A percentile compares a stretch with the other conserved stretches of the same genome.
phyloP scores from a whole-genome alignment of 2,329 filamentous ascomycete genomes.

The Dothistroma septosporum region DNA sequence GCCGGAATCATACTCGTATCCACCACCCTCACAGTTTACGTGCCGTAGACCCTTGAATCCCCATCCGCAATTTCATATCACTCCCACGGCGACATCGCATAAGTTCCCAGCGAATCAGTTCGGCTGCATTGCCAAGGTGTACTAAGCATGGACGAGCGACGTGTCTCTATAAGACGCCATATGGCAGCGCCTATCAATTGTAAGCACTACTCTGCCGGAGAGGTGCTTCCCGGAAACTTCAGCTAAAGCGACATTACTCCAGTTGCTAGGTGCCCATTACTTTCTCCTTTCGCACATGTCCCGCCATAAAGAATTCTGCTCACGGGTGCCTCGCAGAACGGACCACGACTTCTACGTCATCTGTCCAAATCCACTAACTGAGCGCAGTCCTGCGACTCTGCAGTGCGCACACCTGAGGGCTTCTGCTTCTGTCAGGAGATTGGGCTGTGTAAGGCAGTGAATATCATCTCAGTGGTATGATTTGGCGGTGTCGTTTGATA shows the following conservation, averaged over 20 bases:
- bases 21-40: slow-evolving; percentile 24
- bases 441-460: too few relatives aligned
- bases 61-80: slow-evolving; percentile 23
- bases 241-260: background rate
- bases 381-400: too few relatives aligned
- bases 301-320: background rate
- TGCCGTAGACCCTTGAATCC: slow-evolving; percentile 23
- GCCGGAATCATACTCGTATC: slow-evolving; percentile 27
- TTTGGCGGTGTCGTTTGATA: too few relatives aligned
- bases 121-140: background rate
- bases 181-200: background rate
- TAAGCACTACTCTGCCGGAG: background rate
- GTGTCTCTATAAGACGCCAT: background rate
- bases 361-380: too few relatives aligned
- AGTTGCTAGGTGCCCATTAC: background rate
- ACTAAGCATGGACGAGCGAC: background rate
- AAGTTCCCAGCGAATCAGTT: slow-evolving; percentile 24
- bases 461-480: too few relatives aligned
- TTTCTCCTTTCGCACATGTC: background rate
- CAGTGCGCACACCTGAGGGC: too few relatives aligned
- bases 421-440: too few relatives aligned
- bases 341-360: too few relatives aligned
- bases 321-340: background rate
- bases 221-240: background rate
- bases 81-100: slow-evolving; percentile 23